A percentile compares a stretch with the other conserved stretches of the same genome.
Conservation (phyloP, 768 basidiomycete species). For the Auricularia sp. region DNA sequence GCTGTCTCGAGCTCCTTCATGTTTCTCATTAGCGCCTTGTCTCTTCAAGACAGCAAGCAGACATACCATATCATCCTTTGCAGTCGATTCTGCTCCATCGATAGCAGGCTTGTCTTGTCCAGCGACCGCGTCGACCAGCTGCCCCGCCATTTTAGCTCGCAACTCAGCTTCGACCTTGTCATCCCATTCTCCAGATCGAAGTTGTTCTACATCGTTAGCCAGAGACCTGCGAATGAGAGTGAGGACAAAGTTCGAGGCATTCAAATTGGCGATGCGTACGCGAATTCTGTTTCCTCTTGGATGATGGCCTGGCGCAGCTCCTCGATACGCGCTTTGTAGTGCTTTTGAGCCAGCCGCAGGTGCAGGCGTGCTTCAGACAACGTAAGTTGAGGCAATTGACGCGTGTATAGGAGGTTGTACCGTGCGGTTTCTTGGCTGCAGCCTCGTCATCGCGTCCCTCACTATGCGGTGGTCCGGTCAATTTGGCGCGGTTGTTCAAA, state of each 20-base stretch:
- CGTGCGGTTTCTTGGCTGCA: conserved; percentile 47
- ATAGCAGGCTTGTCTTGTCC: neutral
- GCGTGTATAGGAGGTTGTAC: conserved; percentile 24
- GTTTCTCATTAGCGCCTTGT: neutral
- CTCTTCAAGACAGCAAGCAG: neutral
- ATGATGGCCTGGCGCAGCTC: conserved; percentile 66
- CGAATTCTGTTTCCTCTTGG: conserved; percentile 70
- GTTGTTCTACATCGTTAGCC: conserved; percentile 64
- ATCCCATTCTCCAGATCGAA: conserved; percentile 60
- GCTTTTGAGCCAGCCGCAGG: conserved; percentile 61
- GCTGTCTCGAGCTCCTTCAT: neutral
- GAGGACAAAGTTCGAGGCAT: neutral
- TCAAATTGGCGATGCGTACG: conserved; percentile 29
- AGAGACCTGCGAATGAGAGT: conserved; percentile 39
- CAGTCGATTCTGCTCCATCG: neutral
- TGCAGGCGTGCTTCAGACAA: conserved; percentile 45
- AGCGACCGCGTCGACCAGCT: conserved; percentile 8
- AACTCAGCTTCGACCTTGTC: conserved; percentile 33
- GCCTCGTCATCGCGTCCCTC: conserved; percentile 7
- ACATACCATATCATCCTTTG: conserved; percentile 4
- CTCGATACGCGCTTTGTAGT: conserved; percentile 56
- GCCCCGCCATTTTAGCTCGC: conserved; percentile 14
- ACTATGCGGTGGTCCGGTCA: conserved; percentile 6
- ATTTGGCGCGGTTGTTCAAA: conserved; percentile 4
- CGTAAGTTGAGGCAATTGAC: neutral